phyloP scores from a whole-genome alignment of 2,329 filamentous ascomycete genomes.

The Ceratocystis diversiconidia region DNA sequence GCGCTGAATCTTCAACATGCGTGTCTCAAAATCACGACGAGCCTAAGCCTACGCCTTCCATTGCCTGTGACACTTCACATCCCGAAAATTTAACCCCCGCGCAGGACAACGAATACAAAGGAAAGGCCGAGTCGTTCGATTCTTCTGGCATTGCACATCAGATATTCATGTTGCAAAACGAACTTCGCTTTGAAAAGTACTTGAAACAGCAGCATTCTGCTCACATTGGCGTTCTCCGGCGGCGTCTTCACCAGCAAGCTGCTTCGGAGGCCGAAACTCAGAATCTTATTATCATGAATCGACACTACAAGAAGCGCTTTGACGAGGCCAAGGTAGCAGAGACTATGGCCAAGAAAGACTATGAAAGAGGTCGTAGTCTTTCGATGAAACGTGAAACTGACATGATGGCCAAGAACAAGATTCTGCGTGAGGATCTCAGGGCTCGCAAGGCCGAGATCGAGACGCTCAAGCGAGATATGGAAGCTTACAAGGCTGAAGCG shows the following conservation, averaged over 20 bases:
- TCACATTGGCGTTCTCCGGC: constrained; percentile 64
- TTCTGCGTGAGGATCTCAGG: constrained; percentile 56
- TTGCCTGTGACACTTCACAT: neutral
- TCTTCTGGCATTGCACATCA: constrained; percentile 45
- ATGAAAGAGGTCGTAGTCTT: constrained; percentile 55
- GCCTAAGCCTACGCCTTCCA: neutral
- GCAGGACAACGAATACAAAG: neutral
- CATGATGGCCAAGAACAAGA: constrained; percentile 50
- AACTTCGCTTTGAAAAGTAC: constrained; percentile 71
- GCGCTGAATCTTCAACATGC: neutral
- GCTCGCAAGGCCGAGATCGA: constrained; percentile 45
- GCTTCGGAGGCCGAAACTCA: constrained; percentile 71
- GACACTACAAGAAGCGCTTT: constrained; percentile 55
- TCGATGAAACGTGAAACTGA: constrained; percentile 68
- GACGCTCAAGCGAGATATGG: constrained; percentile 42
- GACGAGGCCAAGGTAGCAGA: constrained; percentile 59
- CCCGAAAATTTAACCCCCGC: neutral
- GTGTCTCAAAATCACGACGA: neutral
- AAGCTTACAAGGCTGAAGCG: constrained; percentile 43
- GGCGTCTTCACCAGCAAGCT: constrained; percentile 60
- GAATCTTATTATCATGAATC: constrained; percentile 63
- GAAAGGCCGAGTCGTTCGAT: too few relatives aligned
- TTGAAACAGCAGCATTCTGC: constrained; percentile 71
- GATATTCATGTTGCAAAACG: constrained; percentile 62
- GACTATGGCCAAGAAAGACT: constrained; percentile 56